Evolutionary conservation across 129 eudicot species (phyloP).

Genomic region (Chrysanthemum makinoi): DNA sequence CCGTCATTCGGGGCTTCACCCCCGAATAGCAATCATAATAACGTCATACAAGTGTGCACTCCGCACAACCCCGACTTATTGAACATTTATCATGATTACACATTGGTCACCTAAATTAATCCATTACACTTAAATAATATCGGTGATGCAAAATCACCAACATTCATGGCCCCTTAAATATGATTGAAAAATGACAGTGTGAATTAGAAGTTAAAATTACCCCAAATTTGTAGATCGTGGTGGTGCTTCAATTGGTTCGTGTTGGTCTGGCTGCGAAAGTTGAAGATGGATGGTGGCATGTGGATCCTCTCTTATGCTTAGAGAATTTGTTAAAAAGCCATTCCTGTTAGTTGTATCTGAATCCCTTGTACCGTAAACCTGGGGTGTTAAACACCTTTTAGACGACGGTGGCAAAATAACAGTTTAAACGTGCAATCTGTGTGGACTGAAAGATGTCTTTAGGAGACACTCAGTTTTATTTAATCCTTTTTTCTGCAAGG

Average conservation of each 20-base stretch:
- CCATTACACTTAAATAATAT: too few relatives aligned
- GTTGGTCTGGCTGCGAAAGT: slow-evolving; percentile 70
- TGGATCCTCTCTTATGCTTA: slow-evolving; percentile 59
- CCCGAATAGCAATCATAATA: too few relatives aligned
- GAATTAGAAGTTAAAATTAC: slow-evolving; percentile 38
- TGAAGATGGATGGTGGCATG: slow-evolving; percentile 55
- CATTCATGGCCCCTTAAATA: slow-evolving; percentile 10
- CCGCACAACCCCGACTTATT: too few relatives aligned
- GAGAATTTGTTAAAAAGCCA: slow-evolving; percentile 28
- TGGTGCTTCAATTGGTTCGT: slow-evolving; percentile 33
- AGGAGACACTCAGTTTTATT: neutral
- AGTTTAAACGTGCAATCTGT: neutral
- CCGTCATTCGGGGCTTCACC: too few relatives aligned
- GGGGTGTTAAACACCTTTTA: slow-evolving; percentile 17
- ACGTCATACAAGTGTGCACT: too few relatives aligned
- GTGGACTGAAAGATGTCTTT: neutral
- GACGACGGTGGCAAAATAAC: neutral
- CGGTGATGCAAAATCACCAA: too few relatives aligned
- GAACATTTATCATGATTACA: too few relatives aligned
- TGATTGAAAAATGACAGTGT: slow-evolving; percentile 8
- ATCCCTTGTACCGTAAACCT: slow-evolving; percentile 59
- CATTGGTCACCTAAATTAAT: too few relatives aligned
- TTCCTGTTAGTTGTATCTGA: slow-evolving; percentile 41
- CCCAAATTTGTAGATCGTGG: slow-evolving; percentile 44
- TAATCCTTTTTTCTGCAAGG: neutral